Base-by-base conservation (phyloP, 306 rosid species). In the Acmispon strigosus region DNA sequence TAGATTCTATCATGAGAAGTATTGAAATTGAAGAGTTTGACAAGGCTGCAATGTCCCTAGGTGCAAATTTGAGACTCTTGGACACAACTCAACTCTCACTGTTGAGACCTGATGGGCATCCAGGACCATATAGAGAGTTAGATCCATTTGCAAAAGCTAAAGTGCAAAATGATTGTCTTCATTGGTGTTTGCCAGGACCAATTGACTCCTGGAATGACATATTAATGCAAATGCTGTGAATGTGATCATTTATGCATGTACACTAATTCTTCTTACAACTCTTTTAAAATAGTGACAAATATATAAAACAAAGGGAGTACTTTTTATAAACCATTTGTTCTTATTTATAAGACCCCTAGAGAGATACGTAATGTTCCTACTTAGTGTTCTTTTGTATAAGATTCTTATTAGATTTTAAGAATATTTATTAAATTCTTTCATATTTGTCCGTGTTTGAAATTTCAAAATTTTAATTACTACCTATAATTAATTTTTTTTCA, bases 21-120 rank as follows among this genome's bases (percentile, higher is more conserved):
- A 82, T 92, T 52, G 98, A 89, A 79, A 37, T 92, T 62, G 88
- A 86, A 58, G 92, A 86, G 77, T 80, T 83, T 7, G 65, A 61
- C 24, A 85, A 80, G 65, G 87, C 76, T 16, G 81, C 72, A 0
- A 13, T 1, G 3, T 43, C 54, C 9, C 0, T 15, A 15, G 84
- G 57, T 6, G 66, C 11, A 13, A 69, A 17, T 1, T 68, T 92
- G 42, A 88, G 84, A 64, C 84, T 89, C 17, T 66, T 89, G 64
- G 98, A 89, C 78, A 86, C 89, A 5, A 87, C 96, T 7, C 39
- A 20, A 4, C 86, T 92, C 52, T 86, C 96, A 0, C 50, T 84
- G 59, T 67, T 92, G 82, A 89, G 98, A 50, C 89, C 95, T 0
- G 98, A 89, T n/a, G 98, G 96, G 8, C 98, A 92, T 70, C 98